Percentiles rank a stretch among this genome's conserved stretches.
These are phyloP conservation scores for Tuber brumale DNA, from an alignment of 495 filamentous ascomycete genomes.

Conservation along the genomic window DNA sequence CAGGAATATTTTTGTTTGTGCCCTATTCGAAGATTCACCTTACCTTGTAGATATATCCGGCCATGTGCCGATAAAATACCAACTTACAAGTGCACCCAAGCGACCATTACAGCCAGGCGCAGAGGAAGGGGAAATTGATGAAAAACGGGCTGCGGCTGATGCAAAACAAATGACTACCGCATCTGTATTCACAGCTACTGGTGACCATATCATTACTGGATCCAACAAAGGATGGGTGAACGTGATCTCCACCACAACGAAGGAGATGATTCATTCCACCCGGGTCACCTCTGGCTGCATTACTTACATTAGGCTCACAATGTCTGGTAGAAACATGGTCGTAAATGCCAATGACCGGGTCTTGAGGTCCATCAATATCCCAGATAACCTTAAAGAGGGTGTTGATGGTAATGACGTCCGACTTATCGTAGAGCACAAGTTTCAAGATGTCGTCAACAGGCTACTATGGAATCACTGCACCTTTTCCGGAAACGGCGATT, in stretches of 20 bases:
- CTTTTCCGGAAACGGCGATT: constrained; percentile 87
- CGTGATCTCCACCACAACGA: constrained; percentile 74
- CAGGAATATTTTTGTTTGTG: constrained; percentile 58
- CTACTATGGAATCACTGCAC: constrained; percentile 93
- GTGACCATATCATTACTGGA: constrained; percentile 79
- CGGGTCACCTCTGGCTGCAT: constrained; percentile 81
- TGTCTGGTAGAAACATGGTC: constrained; percentile 76
- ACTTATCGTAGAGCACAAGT: constrained; percentile 92
- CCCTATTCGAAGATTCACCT: constrained; percentile 88
- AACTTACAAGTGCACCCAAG: constrained; percentile 74
- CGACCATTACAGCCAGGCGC: constrained; percentile 59
- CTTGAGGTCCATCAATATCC: constrained; percentile 77
- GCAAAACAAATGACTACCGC: constrained; percentile 90
- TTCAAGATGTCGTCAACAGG: constrained; percentile 92
- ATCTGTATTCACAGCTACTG: constrained; percentile 74
- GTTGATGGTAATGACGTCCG: constrained; percentile 66
- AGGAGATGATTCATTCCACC: constrained; percentile 73
- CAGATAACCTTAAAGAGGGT: constrained; percentile 52
- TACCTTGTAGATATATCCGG: constrained; percentile 73
- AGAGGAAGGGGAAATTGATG: constrained; percentile 55
- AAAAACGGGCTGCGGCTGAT: constrained; percentile 83
- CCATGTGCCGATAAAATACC: constrained; percentile 58
- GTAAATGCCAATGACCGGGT: constrained; percentile 88
- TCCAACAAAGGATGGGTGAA: constrained; percentile 95
- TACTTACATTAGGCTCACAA: constrained; percentile 74